A percentile compares a stretch with the other conserved stretches of the same genome.
Conservation (phyloP, 2,329 filamentous ascomycete species). For the Canariomyces notabilis region DNA sequence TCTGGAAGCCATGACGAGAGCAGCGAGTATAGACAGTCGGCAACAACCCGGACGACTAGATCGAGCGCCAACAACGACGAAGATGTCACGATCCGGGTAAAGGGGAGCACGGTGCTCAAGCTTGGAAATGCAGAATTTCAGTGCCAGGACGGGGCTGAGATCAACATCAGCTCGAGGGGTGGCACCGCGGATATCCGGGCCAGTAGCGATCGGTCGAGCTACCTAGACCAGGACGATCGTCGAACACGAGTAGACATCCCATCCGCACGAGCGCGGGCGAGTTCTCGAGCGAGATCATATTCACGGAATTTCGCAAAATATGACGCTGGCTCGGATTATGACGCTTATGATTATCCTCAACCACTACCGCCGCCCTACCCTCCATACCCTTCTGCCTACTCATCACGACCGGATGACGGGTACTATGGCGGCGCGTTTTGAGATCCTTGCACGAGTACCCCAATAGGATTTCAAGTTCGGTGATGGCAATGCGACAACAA, state of each 20-base stretch:
- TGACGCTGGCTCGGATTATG: slow-evolving; percentile 15
- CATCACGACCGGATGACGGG: slow-evolving; percentile 13
- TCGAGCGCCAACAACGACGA: slow-evolving; percentile 45
- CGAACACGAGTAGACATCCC: slow-evolving; percentile 41
- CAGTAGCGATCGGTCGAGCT: slow-evolving; percentile 49
- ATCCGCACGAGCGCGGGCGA: slow-evolving; percentile 41
- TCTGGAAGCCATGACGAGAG: slow-evolving; percentile 59
- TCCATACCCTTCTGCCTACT: slow-evolving; percentile 19
- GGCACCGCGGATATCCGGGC: slow-evolving; percentile 34
- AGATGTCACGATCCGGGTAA: slow-evolving; percentile 58
- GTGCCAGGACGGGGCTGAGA: slow-evolving; percentile 54
- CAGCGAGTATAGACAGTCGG: slow-evolving; percentile 57
- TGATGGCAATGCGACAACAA: slow-evolving; percentile 15
- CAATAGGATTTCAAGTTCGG: background rate
- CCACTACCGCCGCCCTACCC: slow-evolving; percentile 24
- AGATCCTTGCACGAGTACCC: slow-evolving; percentile 9
- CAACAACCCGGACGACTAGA: slow-evolving; percentile 56
- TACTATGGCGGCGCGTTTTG: slow-evolving; percentile 5
- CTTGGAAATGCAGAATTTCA: slow-evolving; percentile 55
- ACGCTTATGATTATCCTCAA: slow-evolving; percentile 11
- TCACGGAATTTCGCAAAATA: slow-evolving; percentile 24
- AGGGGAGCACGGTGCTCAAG: slow-evolving; percentile 50
- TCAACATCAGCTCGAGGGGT: slow-evolving; percentile 43
- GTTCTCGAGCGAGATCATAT: slow-evolving; percentile 47
- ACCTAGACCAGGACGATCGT: slow-evolving; percentile 46